phyloP scores from a whole-genome alignment of 768 basidiomycete genomes.

The Kwoniella newhampshirensis region DNA sequence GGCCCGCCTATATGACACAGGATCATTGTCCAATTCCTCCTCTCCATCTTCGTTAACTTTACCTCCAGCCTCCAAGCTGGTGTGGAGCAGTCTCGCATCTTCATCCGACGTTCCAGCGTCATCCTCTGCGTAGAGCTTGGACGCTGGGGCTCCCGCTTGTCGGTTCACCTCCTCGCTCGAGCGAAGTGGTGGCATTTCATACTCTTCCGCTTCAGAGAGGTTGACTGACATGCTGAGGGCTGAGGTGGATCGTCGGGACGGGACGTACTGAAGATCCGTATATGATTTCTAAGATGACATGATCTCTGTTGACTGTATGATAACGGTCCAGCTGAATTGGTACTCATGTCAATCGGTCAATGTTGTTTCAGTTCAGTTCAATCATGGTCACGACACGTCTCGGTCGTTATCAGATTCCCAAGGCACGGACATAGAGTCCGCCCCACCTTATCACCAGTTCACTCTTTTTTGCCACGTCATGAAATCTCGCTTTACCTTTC shows the following conservation, averaged over 20 bases:
- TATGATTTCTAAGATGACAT: no score
- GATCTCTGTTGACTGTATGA: no score
- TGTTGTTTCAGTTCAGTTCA: not conserved
- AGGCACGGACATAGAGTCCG: no score
- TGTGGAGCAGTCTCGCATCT: conserved; percentile 18
- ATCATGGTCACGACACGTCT: no score
- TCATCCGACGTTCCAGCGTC: conserved; percentile 8
- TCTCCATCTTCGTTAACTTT: conserved; percentile 14
- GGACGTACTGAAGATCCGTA: no score
- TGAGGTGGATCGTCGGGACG: no score
- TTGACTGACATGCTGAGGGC: conserved; percentile 12
- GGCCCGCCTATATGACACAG: conserved; percentile 1
- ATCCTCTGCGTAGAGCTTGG: conserved; percentile 3
- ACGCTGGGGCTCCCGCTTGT: not conserved
- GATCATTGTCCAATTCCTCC: conserved; percentile 8
- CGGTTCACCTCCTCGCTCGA: not conserved
- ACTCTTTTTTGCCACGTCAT: no score
- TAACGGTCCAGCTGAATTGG: not conserved
- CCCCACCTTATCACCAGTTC: no score
- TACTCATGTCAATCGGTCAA: not conserved
- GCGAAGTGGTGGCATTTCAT: conserved; percentile 38
- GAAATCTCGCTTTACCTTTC: no score
- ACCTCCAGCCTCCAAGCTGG: not conserved
- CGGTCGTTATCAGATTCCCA: no score
- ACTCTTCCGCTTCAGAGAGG: conserved; percentile 42